Conservation (phyloP, 495 filamentous ascomycete species). For the Aspergillus cristatus region DNA sequence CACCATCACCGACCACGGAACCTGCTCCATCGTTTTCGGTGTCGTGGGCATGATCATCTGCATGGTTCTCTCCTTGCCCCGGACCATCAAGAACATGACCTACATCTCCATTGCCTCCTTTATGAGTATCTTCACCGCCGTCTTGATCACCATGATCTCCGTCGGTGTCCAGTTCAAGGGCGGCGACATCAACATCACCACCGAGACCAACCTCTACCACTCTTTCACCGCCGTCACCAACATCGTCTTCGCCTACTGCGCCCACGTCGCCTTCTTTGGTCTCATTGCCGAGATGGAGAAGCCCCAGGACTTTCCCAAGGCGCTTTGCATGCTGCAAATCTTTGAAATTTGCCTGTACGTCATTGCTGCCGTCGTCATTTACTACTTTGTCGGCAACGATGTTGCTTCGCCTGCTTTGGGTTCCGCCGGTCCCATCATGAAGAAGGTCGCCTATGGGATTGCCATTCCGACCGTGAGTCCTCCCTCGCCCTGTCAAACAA, state of each 20-base stretch:
- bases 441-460: conserved; percentile 70
- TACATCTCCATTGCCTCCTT: conserved; percentile 54
- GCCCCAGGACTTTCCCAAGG: conserved; percentile 56
- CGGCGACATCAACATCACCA: conserved; percentile 20
- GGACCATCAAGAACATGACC: conserved; percentile 52
- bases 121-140: conserved; percentile 29
- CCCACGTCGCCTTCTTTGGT: conserved; percentile 65
- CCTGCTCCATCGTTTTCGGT: conserved; percentile 62
- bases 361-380: conserved; percentile 58
- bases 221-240: conserved; percentile 40
- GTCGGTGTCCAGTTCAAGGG: conserved; percentile 42
- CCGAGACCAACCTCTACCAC: conserved; percentile 21
- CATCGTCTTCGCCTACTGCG: conserved; percentile 48
- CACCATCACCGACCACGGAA: conserved; percentile 53
- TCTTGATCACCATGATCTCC: conserved; percentile 64
- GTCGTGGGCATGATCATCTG: conserved; percentile 56
- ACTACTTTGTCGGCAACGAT: conserved; percentile 56
- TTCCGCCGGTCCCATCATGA: conserved; percentile 51
- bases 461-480: conserved; percentile 54
- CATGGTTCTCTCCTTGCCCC: conserved; percentile 55
- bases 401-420: conserved; percentile 65
- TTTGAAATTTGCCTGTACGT: conserved; percentile 62
- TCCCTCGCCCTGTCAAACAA: too few species aligned
- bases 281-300: conserved; percentile 72
- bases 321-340: conserved; percentile 53